These are phyloP conservation scores for Posidonia australis DNA, from an alignment of 106 monocot genomes.

Conservation along the genomic window DNA sequence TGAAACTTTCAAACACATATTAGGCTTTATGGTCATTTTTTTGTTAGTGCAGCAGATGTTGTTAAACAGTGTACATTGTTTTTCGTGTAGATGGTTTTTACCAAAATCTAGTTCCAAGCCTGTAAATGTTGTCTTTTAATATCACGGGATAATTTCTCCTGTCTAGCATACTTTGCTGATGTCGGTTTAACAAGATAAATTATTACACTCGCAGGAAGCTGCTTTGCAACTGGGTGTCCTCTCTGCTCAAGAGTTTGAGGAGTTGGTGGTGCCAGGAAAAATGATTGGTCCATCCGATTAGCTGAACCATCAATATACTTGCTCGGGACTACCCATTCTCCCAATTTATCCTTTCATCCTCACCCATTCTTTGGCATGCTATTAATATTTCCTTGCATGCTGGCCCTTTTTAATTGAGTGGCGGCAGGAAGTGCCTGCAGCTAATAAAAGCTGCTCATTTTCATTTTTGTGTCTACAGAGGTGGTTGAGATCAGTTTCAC, in stretches of 20 bases:
- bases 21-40: too few relatives aligned
- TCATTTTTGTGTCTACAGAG: too few relatives aligned
- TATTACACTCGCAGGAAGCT: conserved; percentile 22
- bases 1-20: too few relatives aligned
- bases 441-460: not conserved
- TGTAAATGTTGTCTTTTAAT: not conserved
- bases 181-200: not conserved
- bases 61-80: too few relatives aligned
- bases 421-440: not conserved
- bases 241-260: conserved; percentile 31
- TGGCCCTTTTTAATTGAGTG: not conserved
- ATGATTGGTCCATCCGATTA: conserved; percentile 46
- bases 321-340: too few relatives aligned
- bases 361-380: not conserved
- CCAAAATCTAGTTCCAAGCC: too few relatives aligned
- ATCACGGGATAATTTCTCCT: not conserved
- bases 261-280: conserved; percentile 40
- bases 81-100: too few relatives aligned
- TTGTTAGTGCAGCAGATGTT: too few relatives aligned
- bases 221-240: conserved; percentile 36
- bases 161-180: not conserved
- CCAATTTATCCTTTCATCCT: too few relatives aligned
- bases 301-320: not conserved
- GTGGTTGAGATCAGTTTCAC: too few relatives aligned
- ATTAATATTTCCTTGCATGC: not conserved